These are phyloP conservation scores for Teunomyces pallodes DNA, from an alignment of 805 yeast species.

Conservation along the genomic window DNA sequence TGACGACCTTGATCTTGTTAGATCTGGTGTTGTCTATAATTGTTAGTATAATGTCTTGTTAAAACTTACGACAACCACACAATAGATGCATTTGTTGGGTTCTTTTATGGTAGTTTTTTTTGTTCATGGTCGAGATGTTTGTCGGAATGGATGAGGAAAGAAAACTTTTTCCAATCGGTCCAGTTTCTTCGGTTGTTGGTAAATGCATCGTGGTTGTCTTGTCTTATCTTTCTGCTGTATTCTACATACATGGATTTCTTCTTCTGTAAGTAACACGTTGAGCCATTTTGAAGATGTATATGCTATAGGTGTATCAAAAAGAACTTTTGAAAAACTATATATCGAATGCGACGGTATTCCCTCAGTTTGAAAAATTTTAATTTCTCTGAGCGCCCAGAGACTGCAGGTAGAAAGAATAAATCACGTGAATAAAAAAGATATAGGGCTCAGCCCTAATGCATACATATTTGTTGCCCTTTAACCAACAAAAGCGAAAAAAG, in stretches of 20 bases:
- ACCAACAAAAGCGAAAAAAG: not conserved
- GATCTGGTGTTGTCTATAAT: slow-evolving; percentile 95
- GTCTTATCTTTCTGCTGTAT: not conserved
- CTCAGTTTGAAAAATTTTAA: slow-evolving; percentile 3
- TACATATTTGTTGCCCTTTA: not conserved
- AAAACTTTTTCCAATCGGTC: slow-evolving; percentile 1
- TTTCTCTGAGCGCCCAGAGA: not conserved
- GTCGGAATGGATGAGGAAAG: not conserved
- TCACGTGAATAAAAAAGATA: not conserved
- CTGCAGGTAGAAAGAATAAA: not conserved
- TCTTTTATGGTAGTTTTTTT: not conserved
- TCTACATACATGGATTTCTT: slow-evolving; percentile 81
- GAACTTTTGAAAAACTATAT: slow-evolving; percentile 9
- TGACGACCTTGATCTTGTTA: slow-evolving; percentile 98
- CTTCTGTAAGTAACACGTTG: slow-evolving; percentile 99
- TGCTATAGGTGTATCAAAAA: slow-evolving; percentile 14
- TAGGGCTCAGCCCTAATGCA: not conserved
- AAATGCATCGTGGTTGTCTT: not conserved
- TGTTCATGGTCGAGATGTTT: not conserved
- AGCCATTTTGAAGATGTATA: slow-evolving; percentile 69
- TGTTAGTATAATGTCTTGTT: slow-evolving; percentile 28
- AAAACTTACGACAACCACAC: not conserved
- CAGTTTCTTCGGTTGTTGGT: not conserved
- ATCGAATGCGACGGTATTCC: slow-evolving; percentile 5
- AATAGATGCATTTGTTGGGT: no score